A percentile compares a stretch with the other conserved stretches of the same genome.
Conservation (phyloP, 2,329 filamentous ascomycete species). For the Rhinocladiella mackenziei region DNA sequence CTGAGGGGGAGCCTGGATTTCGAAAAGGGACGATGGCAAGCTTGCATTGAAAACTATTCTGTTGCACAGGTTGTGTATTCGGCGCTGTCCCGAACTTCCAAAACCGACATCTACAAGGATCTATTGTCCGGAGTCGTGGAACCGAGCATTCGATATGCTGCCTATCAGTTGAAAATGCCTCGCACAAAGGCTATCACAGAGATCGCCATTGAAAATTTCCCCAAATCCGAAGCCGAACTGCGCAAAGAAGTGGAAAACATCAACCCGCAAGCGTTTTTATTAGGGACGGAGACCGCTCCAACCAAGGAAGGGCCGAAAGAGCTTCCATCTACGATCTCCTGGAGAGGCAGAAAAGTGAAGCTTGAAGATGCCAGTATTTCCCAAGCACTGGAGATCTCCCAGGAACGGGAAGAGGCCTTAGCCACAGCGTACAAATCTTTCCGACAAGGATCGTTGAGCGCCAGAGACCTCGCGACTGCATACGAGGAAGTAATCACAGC, state of each 20-base stretch:
- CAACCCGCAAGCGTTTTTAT: conserved; percentile 59
- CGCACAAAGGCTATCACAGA: conserved; percentile 76
- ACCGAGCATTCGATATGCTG: conserved; percentile 88
- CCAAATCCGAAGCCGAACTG: conserved; percentile 54
- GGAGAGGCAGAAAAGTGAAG: conserved; percentile 79
- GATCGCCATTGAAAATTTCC: conserved; percentile 76
- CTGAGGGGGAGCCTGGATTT: conserved; percentile 74
- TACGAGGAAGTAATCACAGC: conserved; percentile 89
- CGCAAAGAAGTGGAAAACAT: conserved; percentile 65
- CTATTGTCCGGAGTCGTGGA: conserved; percentile 81
- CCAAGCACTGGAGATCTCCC: conserved; percentile 70
- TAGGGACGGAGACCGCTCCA: conserved; percentile 49
- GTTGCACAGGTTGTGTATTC: conserved; percentile 78
- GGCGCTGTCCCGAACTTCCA: conserved; percentile 62
- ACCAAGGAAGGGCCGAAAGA: conserved; percentile 46
- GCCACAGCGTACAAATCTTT: conserved; percentile 27
- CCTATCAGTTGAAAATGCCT: conserved; percentile 84
- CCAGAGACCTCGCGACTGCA: conserved; percentile 71
- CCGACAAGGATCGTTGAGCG: conserved; percentile 36
- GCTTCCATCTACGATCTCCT: conserved; percentile 71
- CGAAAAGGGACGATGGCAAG: conserved; percentile 82
- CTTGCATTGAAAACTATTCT: conserved; percentile 71
- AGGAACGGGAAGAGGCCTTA: conserved; percentile 52
- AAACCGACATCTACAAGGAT: conserved; percentile 79
- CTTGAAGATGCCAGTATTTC: conserved; percentile 93